These are phyloP conservation scores for Pluteus cervinus DNA, from an alignment of 768 basidiomycete genomes.

Conservation along the genomic window DNA sequence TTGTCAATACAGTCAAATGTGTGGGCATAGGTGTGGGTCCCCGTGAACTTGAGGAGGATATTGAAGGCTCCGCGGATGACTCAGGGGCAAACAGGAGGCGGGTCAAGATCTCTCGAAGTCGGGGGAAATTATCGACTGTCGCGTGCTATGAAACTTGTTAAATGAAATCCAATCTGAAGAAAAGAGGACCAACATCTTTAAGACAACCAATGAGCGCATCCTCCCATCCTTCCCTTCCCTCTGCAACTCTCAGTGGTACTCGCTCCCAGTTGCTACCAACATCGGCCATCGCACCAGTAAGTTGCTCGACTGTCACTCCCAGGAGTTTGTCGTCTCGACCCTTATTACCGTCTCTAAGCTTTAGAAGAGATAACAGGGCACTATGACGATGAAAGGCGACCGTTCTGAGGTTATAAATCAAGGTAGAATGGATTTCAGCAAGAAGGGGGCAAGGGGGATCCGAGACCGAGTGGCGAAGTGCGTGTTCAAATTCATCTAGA, in stretches of 20 bases:
- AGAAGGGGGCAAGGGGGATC: slow-evolving; percentile 75
- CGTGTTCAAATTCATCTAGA: slow-evolving; percentile 88
- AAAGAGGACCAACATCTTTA: slow-evolving; percentile 66
- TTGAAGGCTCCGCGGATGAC: slow-evolving; percentile 31
- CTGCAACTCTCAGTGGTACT: slow-evolving; percentile 62
- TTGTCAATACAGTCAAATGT: slow-evolving; percentile 36
- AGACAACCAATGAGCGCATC: slow-evolving; percentile 84
- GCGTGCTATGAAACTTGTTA: slow-evolving; percentile 50
- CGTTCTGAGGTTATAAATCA: slow-evolving; percentile 88
- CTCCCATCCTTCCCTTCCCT: slow-evolving; percentile 86
- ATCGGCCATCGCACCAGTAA: slow-evolving; percentile 68
- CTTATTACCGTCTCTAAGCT: slow-evolving; percentile 35
- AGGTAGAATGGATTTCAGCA: slow-evolving; percentile 81
- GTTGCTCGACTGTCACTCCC: slow-evolving; percentile 56
- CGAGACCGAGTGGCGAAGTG: slow-evolving; percentile 66
- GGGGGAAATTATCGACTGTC: slow-evolving; percentile 64
- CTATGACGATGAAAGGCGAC: slow-evolving; percentile 71
- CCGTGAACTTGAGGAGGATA: slow-evolving; percentile 42
- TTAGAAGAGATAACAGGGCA: slow-evolving; percentile 62
- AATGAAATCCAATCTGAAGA: slow-evolving; percentile 3
- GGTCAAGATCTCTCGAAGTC: slow-evolving; percentile 64
- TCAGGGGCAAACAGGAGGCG: slow-evolving; percentile 70
- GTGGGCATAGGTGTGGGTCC: slow-evolving; percentile 39
- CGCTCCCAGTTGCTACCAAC: slow-evolving; percentile 86
- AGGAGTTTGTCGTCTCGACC: slow-evolving; percentile 36